A percentile compares a stretch with the other conserved stretches of the same genome.
phyloP scores from a whole-genome alignment of 176 grass and related monocot genomes.

The Leersia perrieri region DNA sequence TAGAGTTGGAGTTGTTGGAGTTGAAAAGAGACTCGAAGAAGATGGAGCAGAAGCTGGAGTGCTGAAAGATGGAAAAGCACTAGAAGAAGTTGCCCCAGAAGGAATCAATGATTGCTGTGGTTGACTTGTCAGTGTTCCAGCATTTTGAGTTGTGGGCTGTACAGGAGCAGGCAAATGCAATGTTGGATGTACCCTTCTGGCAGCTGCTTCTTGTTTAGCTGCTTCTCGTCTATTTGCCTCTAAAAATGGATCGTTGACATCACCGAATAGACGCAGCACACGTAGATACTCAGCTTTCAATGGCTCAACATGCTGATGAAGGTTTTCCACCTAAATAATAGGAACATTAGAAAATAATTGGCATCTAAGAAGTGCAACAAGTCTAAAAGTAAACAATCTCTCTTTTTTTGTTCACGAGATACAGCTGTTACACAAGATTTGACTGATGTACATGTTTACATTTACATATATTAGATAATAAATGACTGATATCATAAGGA shows the following conservation, averaged over 20 bases:
- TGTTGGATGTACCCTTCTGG: conserved; percentile 89
- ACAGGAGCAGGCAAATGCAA: conserved; percentile 73
- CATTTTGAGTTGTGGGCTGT: conserved; percentile 47
- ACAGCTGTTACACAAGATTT: background rate
- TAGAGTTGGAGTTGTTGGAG: conserved; percentile 61
- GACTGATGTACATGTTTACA: conserved; percentile 15
- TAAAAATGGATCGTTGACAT: conserved; percentile 84
- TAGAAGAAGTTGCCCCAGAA: conserved; percentile 38
- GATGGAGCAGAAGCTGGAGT: conserved; percentile 59
- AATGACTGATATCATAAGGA: background rate
- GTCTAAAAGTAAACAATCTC: background rate
- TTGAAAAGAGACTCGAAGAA: conserved; percentile 69
- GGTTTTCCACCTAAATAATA: conserved; percentile 80
- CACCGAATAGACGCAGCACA: conserved; percentile 51
- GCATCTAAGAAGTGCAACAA: background rate
- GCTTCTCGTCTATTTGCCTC: conserved; percentile 93
- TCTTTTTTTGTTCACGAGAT: background rate
- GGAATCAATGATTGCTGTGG: conserved; percentile 45
- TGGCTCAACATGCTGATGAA: conserved; percentile 89
- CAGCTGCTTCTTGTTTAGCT: conserved; percentile 83
- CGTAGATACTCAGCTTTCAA: conserved; percentile 79
- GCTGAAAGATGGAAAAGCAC: conserved; percentile 47
- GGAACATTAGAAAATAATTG: conserved; percentile 11
- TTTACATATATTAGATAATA: background rate
- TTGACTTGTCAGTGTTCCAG: conserved; percentile 45